These are phyloP conservation scores for Cladosporium cucumerinum DNA, from an alignment of 2,329 filamentous ascomycete genomes.

Conservation along the genomic window DNA sequence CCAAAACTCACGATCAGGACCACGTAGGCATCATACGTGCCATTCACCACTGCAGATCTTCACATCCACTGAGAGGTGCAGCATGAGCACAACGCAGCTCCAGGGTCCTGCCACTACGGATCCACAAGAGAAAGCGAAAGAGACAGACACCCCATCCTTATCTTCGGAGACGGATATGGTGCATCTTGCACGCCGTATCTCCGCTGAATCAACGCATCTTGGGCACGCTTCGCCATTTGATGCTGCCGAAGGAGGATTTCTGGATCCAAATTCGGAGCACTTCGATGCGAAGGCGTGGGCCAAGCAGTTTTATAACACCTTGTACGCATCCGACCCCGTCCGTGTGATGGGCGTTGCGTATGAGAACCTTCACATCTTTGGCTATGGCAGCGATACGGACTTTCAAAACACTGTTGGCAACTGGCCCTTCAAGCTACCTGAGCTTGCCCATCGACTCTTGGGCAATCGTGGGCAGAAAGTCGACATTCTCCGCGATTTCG, in stretches of 20 bases:
- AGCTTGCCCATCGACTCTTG: not conserved
- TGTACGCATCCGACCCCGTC: conserved; percentile 26
- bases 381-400: conserved; percentile 47
- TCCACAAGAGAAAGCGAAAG: not conserved
- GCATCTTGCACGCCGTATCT: not conserved
- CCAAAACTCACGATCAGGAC: not conserved
- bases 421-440: conserved; percentile 7
- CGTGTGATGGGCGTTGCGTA: conserved; percentile 48
- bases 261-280: conserved; percentile 4
- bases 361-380: conserved; percentile 45
- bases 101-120: not conserved
- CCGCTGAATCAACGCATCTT: not conserved
- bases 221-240: not conserved
- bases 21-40: not conserved
- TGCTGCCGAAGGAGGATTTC: not conserved
- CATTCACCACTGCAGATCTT: not conserved
- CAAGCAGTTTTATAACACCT: not conserved
- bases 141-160: not conserved
- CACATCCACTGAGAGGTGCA: not conserved
- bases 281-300: conserved; percentile 11
- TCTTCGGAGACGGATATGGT: not conserved
- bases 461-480: conserved; percentile 30
- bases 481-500: conserved; percentile 65
- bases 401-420: conserved; percentile 52
- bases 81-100: not conserved